Evolutionary conservation across 352 stramenopile genomes (phyloP).

Genomic region (Halophytophthora batemanensis): DNA sequence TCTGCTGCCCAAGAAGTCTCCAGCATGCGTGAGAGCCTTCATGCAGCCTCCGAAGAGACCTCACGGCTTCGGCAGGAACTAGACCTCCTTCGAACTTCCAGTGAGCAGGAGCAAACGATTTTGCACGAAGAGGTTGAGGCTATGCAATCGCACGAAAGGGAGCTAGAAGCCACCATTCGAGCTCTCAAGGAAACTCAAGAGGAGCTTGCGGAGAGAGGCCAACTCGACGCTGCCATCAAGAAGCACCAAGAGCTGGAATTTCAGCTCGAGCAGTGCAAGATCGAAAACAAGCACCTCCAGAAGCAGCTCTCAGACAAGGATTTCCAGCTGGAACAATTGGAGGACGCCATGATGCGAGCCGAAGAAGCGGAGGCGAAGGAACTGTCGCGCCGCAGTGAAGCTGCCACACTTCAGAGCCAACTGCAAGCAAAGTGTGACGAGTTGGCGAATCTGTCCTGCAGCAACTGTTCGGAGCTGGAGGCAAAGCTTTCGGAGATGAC

Average conservation of each 20-base stretch:
- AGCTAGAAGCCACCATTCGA: slow-evolving; percentile 27
- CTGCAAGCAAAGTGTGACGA: slow-evolving; percentile 37
- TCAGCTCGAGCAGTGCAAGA: slow-evolving; percentile 68
- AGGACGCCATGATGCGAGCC: slow-evolving; percentile 38
- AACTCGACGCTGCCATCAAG: slow-evolving; percentile 10
- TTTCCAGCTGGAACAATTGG: slow-evolving; percentile 60
- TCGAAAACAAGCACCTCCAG: slow-evolving; percentile 70
- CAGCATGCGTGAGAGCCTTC: slow-evolving; percentile 32
- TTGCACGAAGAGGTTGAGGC: slow-evolving; percentile 38
- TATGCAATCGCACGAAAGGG: slow-evolving; percentile 31
- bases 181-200: slow-evolving; percentile 31
- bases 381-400: slow-evolving; percentile 28
- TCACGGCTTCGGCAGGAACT: slow-evolving; percentile 26
- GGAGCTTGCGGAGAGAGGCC: slow-evolving; percentile 23
- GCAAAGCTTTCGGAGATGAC: slow-evolving; percentile 48
- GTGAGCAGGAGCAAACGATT: slow-evolving; percentile 32
- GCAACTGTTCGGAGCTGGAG: slow-evolving; percentile 39
- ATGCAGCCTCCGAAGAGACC: slow-evolving; percentile 21
- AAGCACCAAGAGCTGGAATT: slow-evolving; percentile 40
- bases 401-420: slow-evolving; percentile 27
- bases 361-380: slow-evolving; percentile 47
- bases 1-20: slow-evolving; percentile 29
- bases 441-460: slow-evolving; percentile 26
- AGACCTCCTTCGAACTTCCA: slow-evolving; percentile 30
- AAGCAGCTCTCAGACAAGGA: slow-evolving; percentile 66